Evolutionary conservation across 2,329 filamentous ascomycete genomes (phyloP).

Genomic region (Alternaria novae-zelandiae): DNA sequence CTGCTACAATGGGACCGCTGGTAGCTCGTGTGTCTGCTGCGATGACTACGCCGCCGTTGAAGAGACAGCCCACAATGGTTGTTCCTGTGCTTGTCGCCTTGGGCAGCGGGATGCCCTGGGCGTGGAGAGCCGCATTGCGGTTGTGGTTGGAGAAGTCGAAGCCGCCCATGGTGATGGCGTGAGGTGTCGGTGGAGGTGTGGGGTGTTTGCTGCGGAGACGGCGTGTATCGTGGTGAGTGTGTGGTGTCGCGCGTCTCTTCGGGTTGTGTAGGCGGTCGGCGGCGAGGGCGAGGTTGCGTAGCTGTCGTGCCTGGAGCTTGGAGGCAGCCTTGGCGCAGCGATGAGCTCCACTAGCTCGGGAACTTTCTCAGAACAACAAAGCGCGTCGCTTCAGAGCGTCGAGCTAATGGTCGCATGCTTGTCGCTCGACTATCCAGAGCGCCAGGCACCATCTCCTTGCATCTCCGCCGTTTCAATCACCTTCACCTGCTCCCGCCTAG

Average conservation of each 20-base stretch:
- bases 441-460: slow-evolving; percentile 20
- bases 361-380: slow-evolving; percentile 26
- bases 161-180: slow-evolving; percentile 70
- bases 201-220: neutral
- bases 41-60: slow-evolving; percentile 95
- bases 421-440: slow-evolving; percentile 25
- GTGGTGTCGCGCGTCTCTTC: neutral
- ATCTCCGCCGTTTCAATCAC: slow-evolving; percentile 25
- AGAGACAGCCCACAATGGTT: slow-evolving; percentile 97
- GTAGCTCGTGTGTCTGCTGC: slow-evolving; percentile 98
- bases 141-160: slow-evolving; percentile 97
- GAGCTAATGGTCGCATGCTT: slow-evolving; percentile 23
- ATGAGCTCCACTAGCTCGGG: slow-evolving; percentile 9
- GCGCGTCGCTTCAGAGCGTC: slow-evolving; percentile 10
- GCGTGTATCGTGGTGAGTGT: neutral
- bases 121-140: slow-evolving; percentile 95
- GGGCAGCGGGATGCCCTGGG: slow-evolving; percentile 89
- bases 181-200: neutral
- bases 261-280: neutral
- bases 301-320: slow-evolving; percentile 35
- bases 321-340: slow-evolving; percentile 15
- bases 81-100: slow-evolving; percentile 99
- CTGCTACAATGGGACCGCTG: slow-evolving; percentile 95
- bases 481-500: slow-evolving; percentile 18
- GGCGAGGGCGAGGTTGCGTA: slow-evolving; percentile 27